Evolutionary conservation across 768 basidiomycete genomes (phyloP).

Genomic region (Cystofilobasidium macerans): DNA sequence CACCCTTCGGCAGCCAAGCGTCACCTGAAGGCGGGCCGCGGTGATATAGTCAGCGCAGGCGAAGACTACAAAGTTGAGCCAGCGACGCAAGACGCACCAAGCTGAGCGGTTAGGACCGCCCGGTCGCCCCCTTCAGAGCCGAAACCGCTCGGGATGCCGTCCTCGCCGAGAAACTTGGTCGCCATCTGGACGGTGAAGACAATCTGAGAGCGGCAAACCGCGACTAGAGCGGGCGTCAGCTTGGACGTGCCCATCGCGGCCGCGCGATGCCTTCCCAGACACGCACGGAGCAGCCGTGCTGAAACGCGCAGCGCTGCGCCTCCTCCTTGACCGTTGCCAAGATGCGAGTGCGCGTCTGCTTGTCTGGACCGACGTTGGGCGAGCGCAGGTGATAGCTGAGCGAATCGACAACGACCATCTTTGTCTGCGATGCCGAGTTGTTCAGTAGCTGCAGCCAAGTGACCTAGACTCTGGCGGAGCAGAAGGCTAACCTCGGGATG

Average conservation of each 20-base stretch:
- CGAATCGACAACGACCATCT: neutral
- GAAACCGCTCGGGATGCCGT: neutral
- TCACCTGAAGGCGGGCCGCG: neutral
- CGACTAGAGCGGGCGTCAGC: neutral
- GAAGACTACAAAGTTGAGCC: neutral
- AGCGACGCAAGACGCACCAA: neutral
- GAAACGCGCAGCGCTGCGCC: neutral
- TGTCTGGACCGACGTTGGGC: neutral
- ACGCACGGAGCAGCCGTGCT: neutral
- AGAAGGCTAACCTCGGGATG: neutral
- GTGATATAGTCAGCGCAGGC: neutral
- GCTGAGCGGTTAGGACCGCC: neutral
- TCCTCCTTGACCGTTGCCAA: neutral
- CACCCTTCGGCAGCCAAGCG: neutral
- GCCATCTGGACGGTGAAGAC: conserved; percentile 3
- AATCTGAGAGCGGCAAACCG: neutral
- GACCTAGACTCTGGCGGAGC: too few species aligned
- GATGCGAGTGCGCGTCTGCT: neutral
- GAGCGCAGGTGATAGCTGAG: neutral
- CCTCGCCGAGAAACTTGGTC: neutral
- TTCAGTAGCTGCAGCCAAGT: too few species aligned
- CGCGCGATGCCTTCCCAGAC: neutral
- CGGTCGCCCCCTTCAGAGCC: neutral
- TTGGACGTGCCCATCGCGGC: neutral
- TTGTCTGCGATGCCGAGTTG: neutral